phyloP scores from a whole-genome alignment of 306 rosid genomes.

The Senna tora region DNA sequence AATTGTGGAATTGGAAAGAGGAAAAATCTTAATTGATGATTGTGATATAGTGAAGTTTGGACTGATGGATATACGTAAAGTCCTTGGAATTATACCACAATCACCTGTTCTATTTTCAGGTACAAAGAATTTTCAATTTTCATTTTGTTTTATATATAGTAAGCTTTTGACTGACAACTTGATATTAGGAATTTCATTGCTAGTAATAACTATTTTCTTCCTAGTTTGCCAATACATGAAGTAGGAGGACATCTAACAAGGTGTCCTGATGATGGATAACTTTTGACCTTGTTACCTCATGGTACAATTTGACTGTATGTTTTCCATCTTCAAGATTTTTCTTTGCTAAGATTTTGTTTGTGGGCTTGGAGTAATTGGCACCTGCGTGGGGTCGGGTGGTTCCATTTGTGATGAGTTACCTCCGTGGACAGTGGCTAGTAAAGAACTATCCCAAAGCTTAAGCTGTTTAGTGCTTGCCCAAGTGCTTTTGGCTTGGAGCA shows the following conservation, averaged over 20 bases:
- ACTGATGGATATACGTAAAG: constrained; percentile 78
- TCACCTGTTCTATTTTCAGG: constrained; percentile 95
- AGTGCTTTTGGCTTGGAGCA: background rate
- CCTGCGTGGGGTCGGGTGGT: too few relatives aligned
- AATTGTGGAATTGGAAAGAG: constrained; percentile 83
- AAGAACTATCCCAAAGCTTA: too few relatives aligned
- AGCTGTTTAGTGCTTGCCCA: background rate
- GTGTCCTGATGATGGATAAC: background rate
- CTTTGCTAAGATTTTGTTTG: background rate
- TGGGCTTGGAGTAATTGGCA: background rate
- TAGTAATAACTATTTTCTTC: background rate
- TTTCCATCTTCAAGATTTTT: background rate
- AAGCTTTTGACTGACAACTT: constrained; percentile 48
- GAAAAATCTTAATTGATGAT: constrained; percentile 77
- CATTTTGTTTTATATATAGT: constrained; percentile 31
- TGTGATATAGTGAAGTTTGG: constrained; percentile 80
- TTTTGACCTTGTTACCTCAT: background rate
- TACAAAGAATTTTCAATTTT: constrained; percentile 13
- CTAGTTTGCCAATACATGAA: background rate
- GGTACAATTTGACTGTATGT: background rate
- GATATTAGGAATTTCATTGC: constrained; percentile 47
- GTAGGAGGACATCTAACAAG: background rate
- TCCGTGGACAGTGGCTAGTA: too few relatives aligned
- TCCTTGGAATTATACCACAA: constrained; percentile 88
- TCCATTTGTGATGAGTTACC: too few relatives aligned